phyloP scores from a whole-genome alignment of 176 grass and related monocot genomes.

The Aegilops longissima region DNA sequence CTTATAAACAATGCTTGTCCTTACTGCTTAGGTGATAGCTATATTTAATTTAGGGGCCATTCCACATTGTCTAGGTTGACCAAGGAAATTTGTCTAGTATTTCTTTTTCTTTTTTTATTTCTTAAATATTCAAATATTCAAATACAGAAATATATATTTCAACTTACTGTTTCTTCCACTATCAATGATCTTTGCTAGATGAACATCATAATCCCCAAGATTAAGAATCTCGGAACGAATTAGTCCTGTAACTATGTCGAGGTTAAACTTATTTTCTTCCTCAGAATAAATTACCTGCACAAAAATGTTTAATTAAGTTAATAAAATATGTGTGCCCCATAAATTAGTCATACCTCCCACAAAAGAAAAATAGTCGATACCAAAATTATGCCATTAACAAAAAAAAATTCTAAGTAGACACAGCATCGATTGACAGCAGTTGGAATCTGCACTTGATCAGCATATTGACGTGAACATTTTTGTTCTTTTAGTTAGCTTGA shows the following conservation, averaged over 20 bases:
- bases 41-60: background rate
- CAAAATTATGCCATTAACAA: background rate
- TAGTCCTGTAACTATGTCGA: slow-evolving; percentile 70
- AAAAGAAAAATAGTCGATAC: background rate
- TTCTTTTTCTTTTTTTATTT: background rate
- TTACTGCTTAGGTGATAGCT: too few species aligned
- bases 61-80: background rate
- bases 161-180: slow-evolving; percentile 91
- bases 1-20: too few species aligned
- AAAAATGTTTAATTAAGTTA: slow-evolving; percentile 20
- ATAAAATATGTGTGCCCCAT: background rate
- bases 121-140: background rate
- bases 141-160: slow-evolving; percentile 3
- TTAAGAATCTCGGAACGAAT: slow-evolving; percentile 89
- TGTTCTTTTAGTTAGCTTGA: background rate
- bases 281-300: slow-evolving; percentile 88
- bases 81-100: background rate
- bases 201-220: slow-evolving; percentile 80
- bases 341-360: too few species aligned
- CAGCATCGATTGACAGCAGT: background rate
- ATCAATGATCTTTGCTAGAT: slow-evolving; percentile 94
- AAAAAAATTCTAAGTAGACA: background rate
- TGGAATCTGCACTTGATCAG: background rate
- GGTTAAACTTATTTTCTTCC: slow-evolving; percentile 87
- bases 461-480: background rate